These are phyloP conservation scores for Candida anglica DNA, from an alignment of 805 yeast species.

Conservation along the genomic window DNA sequence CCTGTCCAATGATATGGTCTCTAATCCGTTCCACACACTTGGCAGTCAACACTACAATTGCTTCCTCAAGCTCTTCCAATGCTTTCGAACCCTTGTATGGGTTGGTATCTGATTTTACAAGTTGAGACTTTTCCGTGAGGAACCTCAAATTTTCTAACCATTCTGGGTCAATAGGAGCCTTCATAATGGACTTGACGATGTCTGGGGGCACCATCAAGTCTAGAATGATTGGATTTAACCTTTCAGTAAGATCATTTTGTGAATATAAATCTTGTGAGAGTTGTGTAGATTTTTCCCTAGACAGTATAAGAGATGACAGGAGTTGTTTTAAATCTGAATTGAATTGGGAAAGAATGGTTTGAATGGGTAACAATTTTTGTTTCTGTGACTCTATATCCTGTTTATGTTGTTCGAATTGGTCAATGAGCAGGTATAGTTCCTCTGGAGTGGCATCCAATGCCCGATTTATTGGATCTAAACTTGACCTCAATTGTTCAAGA, in stretches of 20 bases:
- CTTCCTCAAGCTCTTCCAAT: slow-evolving; percentile 24
- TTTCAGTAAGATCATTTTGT: slow-evolving; percentile 28
- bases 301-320: slow-evolving; percentile 26
- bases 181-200: slow-evolving; percentile 52
- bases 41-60: slow-evolving; percentile 48
- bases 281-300: slow-evolving; percentile 31
- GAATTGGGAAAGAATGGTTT: slow-evolving; percentile 50
- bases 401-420: slow-evolving; percentile 20
- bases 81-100: slow-evolving; percentile 20
- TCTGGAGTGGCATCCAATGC: too few species aligned
- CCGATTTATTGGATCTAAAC: too few species aligned
- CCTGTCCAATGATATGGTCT: slow-evolving; percentile 59
- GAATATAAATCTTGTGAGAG: slow-evolving; percentile 22
- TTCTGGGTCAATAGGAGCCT: slow-evolving; percentile 49
- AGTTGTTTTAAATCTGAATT: slow-evolving; percentile 43
- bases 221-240: slow-evolving; percentile 70
- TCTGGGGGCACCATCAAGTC: slow-evolving; percentile 76
- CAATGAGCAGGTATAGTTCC: slow-evolving; percentile 6
- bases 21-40: slow-evolving; percentile 76
- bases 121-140: slow-evolving; percentile 53
- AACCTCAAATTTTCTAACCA: slow-evolving; percentile 70
- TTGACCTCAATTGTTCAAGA: too few species aligned
- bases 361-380: slow-evolving; percentile 45
- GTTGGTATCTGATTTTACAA: slow-evolving; percentile 31
- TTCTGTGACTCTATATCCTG: slow-evolving; percentile 24